Conservation (phyloP, 768 basidiomycete species). For the Lepiota brunneoincarnata region DNA sequence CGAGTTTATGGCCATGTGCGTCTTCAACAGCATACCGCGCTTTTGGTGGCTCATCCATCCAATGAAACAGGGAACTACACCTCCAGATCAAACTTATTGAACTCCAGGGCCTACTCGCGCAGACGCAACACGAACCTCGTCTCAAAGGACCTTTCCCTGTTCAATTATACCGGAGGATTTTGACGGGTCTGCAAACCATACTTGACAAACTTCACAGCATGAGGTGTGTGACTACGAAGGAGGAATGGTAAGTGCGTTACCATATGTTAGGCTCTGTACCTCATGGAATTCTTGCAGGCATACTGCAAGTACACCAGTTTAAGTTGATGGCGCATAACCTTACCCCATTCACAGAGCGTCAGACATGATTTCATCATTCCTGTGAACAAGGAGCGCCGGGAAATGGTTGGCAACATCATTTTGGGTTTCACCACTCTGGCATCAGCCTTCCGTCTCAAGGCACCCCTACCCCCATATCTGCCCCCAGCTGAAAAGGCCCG, state of each 20-base stretch:
- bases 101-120: conserved; percentile 78
- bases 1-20: conserved; percentile 92
- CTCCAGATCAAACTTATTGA: conserved; percentile 89
- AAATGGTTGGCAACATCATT: conserved; percentile 95
- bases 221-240: conserved; percentile 93
- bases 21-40: conserved; percentile 9
- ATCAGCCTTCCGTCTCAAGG: conserved; percentile 78
- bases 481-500: conserved; percentile 90
- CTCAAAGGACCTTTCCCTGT: conserved; percentile 95
- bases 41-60: not conserved
- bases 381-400: conserved; percentile 83
- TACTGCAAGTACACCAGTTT: conserved; percentile 48
- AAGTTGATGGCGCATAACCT: not conserved
- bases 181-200: conserved; percentile 81
- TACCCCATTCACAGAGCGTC: conserved; percentile 52
- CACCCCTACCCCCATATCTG: conserved; percentile 93
- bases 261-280: conserved; percentile 11
- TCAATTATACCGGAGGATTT: conserved; percentile 75
- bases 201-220: conserved; percentile 91
- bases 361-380: conserved; percentile 86
- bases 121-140: conserved; percentile 91
- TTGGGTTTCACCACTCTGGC: conserved; percentile 82
- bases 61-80: conserved; percentile 80
- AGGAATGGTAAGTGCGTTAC: conserved; percentile 72
- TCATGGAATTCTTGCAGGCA: conserved; percentile 45